A percentile compares a stretch with the other conserved stretches of the same genome.
Evolutionary conservation across 2,329 filamentous ascomycete species (phyloP).

Genomic region (Aspergillus tamarii): DNA sequence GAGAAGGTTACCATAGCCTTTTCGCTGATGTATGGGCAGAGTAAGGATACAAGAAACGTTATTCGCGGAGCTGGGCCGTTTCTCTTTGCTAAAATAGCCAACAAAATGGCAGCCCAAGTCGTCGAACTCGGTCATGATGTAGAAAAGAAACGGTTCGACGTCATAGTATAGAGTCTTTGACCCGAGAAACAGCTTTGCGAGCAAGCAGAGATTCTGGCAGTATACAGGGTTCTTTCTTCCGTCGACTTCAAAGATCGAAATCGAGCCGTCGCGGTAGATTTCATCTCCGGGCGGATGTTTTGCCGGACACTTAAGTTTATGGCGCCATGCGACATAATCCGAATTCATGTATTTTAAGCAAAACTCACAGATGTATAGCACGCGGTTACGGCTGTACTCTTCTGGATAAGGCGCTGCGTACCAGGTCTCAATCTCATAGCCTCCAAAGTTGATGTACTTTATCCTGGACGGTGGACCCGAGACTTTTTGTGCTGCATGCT

Average conservation of each 20-base stretch:
- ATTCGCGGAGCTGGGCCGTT: slow-evolving; percentile 89
- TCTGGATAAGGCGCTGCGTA: slow-evolving; percentile 98
- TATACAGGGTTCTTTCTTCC: slow-evolving; percentile 91
- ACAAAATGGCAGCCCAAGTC: slow-evolving; percentile 92
- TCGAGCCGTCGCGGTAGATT: slow-evolving; percentile 91
- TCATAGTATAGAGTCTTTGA: slow-evolving; percentile 99
- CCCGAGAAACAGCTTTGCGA: slow-evolving; percentile 95
- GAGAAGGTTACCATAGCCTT: slow-evolving; percentile 93
- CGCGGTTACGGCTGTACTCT: slow-evolving; percentile 94
- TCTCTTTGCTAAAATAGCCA: slow-evolving; percentile 99
- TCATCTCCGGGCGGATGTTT: slow-evolving; percentile 98
- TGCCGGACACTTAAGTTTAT: slow-evolving; percentile 94
- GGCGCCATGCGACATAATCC: slow-evolving; percentile 95
- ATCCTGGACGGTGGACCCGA: slow-evolving; percentile 93
- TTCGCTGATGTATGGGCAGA: slow-evolving; percentile 92
- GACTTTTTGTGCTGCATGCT: slow-evolving; percentile 71
- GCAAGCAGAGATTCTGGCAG: slow-evolving; percentile 91
- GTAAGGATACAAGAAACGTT: slow-evolving; percentile 98
- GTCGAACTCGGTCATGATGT: slow-evolving; percentile 90
- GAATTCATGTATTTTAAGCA: slow-evolving; percentile 99
- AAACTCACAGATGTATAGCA: slow-evolving; percentile 99
- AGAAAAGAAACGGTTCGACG: slow-evolving; percentile 98
- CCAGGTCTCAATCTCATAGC: slow-evolving; percentile 98
- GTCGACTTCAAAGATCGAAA: slow-evolving; percentile 97
- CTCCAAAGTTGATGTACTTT: slow-evolving; percentile 97